Percentiles rank a stretch among this genome's conserved stretches.
Evolutionary conservation across 2,329 filamentous ascomycete species (phyloP).

Genomic region (Zymoseptoria ardabiliae): DNA sequence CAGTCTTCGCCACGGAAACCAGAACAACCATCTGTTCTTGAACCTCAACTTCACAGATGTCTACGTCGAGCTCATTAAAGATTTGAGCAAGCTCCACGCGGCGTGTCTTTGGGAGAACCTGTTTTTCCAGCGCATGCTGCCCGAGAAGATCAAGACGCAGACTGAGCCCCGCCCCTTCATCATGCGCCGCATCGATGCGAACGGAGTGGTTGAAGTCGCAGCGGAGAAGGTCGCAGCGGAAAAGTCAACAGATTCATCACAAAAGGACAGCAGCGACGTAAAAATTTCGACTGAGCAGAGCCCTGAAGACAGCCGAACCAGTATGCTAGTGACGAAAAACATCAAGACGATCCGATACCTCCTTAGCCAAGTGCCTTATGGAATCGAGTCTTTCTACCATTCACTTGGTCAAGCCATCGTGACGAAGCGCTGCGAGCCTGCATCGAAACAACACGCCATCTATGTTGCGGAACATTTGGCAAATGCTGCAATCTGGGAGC

Average conservation of each 20-base stretch:
- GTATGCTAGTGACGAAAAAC: slow-evolving; percentile 55
- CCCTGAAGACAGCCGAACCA: slow-evolving; percentile 8
- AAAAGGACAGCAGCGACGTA: slow-evolving; percentile 2
- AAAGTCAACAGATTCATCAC: neutral
- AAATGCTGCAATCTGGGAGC: slow-evolving; percentile 40
- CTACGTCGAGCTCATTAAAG: slow-evolving; percentile 65
- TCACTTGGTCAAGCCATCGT: slow-evolving; percentile 75
- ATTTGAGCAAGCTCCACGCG: slow-evolving; percentile 69
- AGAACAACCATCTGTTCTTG: slow-evolving; percentile 61
- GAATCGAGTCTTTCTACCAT: slow-evolving; percentile 79
- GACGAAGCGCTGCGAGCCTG: slow-evolving; percentile 61
- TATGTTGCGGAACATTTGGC: slow-evolving; percentile 63
- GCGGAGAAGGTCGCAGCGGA: slow-evolving; percentile 17
- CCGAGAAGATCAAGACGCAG: slow-evolving; percentile 55
- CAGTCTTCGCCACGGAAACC: slow-evolving; percentile 35
- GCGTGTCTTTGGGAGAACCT: slow-evolving; percentile 82
- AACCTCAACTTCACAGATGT: slow-evolving; percentile 78
- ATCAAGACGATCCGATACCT: slow-evolving; percentile 69
- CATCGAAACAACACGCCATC: slow-evolving; percentile 53
- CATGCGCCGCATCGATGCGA: slow-evolving; percentile 23
- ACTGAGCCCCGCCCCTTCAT: slow-evolving; percentile 34
- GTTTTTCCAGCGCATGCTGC: slow-evolving; percentile 63
- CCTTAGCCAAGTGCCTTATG: slow-evolving; percentile 68
- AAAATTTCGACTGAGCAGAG: slow-evolving; percentile 1
- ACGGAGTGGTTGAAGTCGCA: slow-evolving; percentile 23